Evolutionary conservation across 768 basidiomycete species (phyloP), one percentile per base, ranked within the genome.

Genomic region (Amanita inopinata): DNA sequence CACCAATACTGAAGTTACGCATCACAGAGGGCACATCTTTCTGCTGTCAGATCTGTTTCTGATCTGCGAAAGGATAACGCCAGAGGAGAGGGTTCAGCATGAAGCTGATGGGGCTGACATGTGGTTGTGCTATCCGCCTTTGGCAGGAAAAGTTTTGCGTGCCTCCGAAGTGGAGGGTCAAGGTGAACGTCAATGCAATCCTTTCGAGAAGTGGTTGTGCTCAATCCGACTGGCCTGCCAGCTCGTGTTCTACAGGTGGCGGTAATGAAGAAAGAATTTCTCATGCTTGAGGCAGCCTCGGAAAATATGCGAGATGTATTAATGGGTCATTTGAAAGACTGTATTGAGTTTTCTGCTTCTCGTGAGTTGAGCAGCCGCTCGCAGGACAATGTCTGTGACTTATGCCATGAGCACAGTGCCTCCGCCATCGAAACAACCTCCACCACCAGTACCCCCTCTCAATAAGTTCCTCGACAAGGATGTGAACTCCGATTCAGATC

Each of bases 1-100:
- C 4, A 84, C 88, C 0, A 81, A 80, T 15, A 57, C 69, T n/a
- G 79, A 83, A 57, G 71, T 91, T 24, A 59, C 79, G n/a, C 86
- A 92, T 56, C 70, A 57, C 10, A 70, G 69, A n/a, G 91, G 83
- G 2, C 85, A 88, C 54, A 62, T 98, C 36, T 88, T 87, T 60
- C 71, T 99, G 38, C 72, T 98, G 43, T 93, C 92, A 11, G 96
- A 99, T 57, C 65, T 99, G 14, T 90, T 97, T 60, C 67, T 99
- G 41, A 62, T 98, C 20, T 90, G 88, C 52, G 93, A 97, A 59
- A 73, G 78, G 53, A 89, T 94, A 76, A 56, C 73, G 1, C 71
- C 68, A 14, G 71, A 78, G 39, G 86, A 94, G 46, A 70, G 66
- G 43, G 61, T 63, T 28, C 62, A 68, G 19, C 52, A 60, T 46